phyloP scores from a whole-genome alignment of 2,329 filamentous ascomycete genomes.

The Diplodia sapinea region DNA sequence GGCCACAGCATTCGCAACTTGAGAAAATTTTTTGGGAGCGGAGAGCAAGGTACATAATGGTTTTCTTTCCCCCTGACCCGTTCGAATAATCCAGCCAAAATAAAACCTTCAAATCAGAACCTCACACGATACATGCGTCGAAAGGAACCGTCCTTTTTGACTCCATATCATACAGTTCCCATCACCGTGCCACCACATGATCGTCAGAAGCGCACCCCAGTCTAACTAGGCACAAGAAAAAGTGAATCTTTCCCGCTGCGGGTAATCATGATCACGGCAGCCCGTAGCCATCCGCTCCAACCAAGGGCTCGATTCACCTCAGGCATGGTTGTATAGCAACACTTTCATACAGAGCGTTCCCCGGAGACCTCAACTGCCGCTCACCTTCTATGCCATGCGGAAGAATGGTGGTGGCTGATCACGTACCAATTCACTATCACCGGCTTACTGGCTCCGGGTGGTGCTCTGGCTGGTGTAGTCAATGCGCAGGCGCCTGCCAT shows the following conservation, averaged over 20 bases:
- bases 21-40: neutral
- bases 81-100: neutral
- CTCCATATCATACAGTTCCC: neutral
- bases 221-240: neutral
- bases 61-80: neutral
- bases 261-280: neutral
- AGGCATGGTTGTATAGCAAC: neutral
- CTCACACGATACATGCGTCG: neutral
- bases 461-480: constrained; percentile 60
- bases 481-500: constrained; percentile 68
- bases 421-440: neutral
- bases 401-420: neutral
- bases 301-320: neutral
- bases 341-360: neutral
- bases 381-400: neutral
- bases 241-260: neutral
- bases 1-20: too few relatives aligned
- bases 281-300: neutral
- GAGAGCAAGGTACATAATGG: neutral
- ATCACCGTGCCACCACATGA: neutral
- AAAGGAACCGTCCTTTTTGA: neutral
- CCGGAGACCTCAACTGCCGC: neutral
- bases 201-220: neutral
- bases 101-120: neutral
- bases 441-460: constrained; percentile 27